Evolutionary conservation across 2,329 filamentous ascomycete genomes (phyloP), one percentile per base, ranked within the genome.

Genomic region (Alternaria alternata): DNA sequence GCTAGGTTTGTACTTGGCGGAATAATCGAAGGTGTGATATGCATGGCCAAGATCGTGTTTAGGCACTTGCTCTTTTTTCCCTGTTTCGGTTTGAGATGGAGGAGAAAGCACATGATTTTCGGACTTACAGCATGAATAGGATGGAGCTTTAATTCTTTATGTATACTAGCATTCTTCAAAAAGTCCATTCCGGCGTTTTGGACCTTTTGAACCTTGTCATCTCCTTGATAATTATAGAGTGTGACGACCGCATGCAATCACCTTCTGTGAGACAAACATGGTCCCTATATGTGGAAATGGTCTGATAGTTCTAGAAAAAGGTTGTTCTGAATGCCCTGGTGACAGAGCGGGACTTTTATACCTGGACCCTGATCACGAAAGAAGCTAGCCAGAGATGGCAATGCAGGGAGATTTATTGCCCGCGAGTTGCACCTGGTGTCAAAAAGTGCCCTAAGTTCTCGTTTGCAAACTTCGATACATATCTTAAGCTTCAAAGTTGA

Each of bases 91-190:
- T 24, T 5, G 46, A 24, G 30, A 38, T 49, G 46, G 46, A 32
- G 36, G 14, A 7, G 20, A n/a, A 26, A 36, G 32, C 20, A 49
- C 32, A 34, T 34, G 39, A 14, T 43, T 24, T 44, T 53, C 38
- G 8, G 26, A 2, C 7, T 36, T 14, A 30, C 22, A 9, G 30
- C 46, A 49, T 49, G 20, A n/a, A 24, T 30, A 34, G 28, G 14
- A 9, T 24, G 39, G 28, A 28, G 41, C 6, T 18, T 26, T 32
- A 32, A 12, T 30, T 53, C 30, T 43, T 18, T 34, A 18, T 53
- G 51, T 53, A 53, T 32, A 53, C 24, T 53, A 53, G 32, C 51
- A 32, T 49, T 44, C 34, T 34, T 34, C 26, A 34, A 52, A 53
- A 53, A 53, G 51, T 44, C 24, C 20, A 44, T 53, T 53, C 8